Evolutionary conservation across 1,284 basidiomycete genomes (phyloP), one percentile per base, ranked within the genome.

Genomic region (Heterobasidion occidentale): DNA sequence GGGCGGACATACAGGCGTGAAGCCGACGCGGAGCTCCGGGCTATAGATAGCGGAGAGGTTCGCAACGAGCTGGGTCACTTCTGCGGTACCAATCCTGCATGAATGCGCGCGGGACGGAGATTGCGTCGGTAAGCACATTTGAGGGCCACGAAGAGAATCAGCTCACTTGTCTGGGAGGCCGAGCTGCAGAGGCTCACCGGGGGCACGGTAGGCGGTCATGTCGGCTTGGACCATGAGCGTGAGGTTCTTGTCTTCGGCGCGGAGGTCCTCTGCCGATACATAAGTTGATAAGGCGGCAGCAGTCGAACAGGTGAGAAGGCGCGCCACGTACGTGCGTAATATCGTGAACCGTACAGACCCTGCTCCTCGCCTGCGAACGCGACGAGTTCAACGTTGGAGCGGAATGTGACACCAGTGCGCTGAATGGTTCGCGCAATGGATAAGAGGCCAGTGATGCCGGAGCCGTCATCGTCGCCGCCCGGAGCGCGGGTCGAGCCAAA

Each of bases 201-300:
- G 80, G 36, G 75, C 82, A 57, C 82, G 89, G 67, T 92, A 94
- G 0, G 80, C 92, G 50, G 90, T 77, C 92, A 94, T 94, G 65
- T 95, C 92, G 1, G 89, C 89, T 68, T 94, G 92, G 56, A 94
- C 77, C 79, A 94, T 90, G 45, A 94, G 69, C 2, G 86, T 83
- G 50, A 94, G 74, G 61, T 90, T 87, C 17, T 83, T 84, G 59
- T 81, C 73, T 27, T 70, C 69, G 46, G 71, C 70, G 54, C 79
- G 75, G 64, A 90, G 63, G 65, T 86, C 77, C 27, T 69, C 86
- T 87, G 62, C 14, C 7, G 9, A 9, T 33, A 33, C n/a, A 49
- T 47, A 49, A 56, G 51, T 34, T 9, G 19, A 42, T 20, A 9
- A 45, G 20, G 5, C 27, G 27, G 27, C 4, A 27, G 27, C 5